A percentile compares a stretch with the other conserved stretches of the same genome.
phyloP scores from a whole-genome alignment of 805 yeast genomes.

The Komagataella populi region DNA sequence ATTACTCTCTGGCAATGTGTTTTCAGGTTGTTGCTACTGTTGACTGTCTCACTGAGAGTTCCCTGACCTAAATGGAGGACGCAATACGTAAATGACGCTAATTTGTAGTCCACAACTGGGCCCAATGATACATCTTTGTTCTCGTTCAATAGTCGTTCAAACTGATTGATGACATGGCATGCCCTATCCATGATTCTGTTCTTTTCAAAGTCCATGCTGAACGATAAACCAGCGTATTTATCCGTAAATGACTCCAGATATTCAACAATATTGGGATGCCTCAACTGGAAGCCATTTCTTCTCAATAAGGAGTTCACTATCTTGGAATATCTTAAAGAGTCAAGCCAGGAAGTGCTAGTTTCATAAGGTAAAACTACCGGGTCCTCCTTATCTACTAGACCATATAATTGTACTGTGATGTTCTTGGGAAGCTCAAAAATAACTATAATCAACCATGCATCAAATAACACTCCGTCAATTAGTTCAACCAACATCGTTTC shows the following conservation, averaged over 20 bases:
- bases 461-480: conserved; percentile 34
- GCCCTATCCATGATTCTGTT: background rate
- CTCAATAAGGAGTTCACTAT: conserved; percentile 8
- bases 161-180: background rate
- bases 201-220: background rate
- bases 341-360: conserved; percentile 5
- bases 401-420: background rate
- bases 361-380: background rate
- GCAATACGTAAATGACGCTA: background rate
- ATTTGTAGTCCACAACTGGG: background rate
- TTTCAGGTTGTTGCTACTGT: background rate
- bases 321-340: conserved; percentile 4
- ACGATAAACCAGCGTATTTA: background rate
- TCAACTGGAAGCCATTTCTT: conserved; percentile 20
- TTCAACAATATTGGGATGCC: conserved; percentile 19
- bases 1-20: background rate
- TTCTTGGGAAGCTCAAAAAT: conserved; percentile 9
- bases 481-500: conserved; percentile 23
- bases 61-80: background rate
- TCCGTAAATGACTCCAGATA: conserved; percentile 2
- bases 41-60: background rate
- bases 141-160: background rate
- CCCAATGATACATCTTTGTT: background rate
- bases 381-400: background rate
- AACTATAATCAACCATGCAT: conserved; percentile 29